phyloP scores from a whole-genome alignment of 768 basidiomycete genomes.

The Kwoniella sp. region DNA sequence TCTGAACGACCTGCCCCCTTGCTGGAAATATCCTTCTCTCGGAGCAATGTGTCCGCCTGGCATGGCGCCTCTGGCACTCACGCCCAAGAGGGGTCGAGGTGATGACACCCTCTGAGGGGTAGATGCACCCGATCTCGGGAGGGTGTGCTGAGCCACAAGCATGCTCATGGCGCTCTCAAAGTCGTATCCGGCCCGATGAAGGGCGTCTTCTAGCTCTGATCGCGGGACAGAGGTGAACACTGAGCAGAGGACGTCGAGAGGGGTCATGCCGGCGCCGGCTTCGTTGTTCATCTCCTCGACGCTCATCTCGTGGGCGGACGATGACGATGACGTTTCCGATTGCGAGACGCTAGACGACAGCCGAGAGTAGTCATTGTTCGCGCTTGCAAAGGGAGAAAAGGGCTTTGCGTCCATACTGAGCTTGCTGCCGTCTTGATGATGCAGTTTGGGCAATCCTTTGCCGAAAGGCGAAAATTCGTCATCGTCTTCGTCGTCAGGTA shows the following conservation, averaged over 20 bases:
- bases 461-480: conserved; percentile 53
- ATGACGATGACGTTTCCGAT: conserved; percentile 7
- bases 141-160: conserved; percentile 62
- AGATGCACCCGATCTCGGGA: conserved; percentile 53
- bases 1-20: conserved; percentile 42
- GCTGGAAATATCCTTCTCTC: conserved; percentile 39
- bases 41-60: conserved; percentile 38
- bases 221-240: conserved; percentile 88
- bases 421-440: conserved; percentile 59
- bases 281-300: conserved; percentile 18
- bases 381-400: conserved; percentile 56
- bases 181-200: conserved; percentile 81
- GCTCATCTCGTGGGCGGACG: conserved; percentile 5
- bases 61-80: conserved; percentile 31
- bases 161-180: conserved; percentile 94
- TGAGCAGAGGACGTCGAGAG: conserved; percentile 88
- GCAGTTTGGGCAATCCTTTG: conserved; percentile 56
- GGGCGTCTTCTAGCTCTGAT: conserved; percentile 87
- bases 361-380: conserved; percentile 17
- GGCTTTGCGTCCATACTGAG: conserved; percentile 56
- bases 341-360: neutral
- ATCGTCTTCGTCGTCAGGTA: conserved; percentile 53
- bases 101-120: conserved; percentile 42
- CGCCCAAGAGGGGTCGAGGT: conserved; percentile 40
- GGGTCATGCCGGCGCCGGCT: conserved; percentile 71